These are phyloP conservation scores for Dendrobium officinale DNA, from an alignment of 106 monocot species.

Conservation along the genomic window DNA sequence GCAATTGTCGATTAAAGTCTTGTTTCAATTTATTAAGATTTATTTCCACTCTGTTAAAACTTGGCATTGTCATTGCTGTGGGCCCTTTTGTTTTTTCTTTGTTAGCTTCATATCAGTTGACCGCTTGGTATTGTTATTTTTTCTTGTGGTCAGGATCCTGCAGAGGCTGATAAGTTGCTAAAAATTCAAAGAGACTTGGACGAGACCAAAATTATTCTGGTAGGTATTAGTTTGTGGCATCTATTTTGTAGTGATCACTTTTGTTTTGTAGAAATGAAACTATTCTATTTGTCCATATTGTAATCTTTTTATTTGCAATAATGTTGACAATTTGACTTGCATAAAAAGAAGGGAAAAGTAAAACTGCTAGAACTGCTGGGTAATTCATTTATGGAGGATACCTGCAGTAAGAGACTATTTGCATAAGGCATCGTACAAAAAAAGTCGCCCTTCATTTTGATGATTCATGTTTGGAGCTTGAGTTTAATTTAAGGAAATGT, in stretches of 20 bases:
- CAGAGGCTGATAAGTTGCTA: conserved; percentile 89
- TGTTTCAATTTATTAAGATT: neutral
- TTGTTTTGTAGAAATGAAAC: neutral
- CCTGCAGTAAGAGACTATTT: neutral
- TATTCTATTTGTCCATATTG: neutral
- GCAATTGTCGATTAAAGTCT: neutral
- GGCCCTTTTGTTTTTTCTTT: neutral
- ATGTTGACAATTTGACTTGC: neutral
- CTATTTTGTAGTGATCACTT: neutral
- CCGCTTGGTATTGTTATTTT: neutral
- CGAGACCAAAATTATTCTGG: conserved; percentile 94
- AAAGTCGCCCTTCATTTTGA: neutral
- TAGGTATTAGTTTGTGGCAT: conserved; percentile 18
- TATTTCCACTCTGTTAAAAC: neutral
- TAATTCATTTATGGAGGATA: neutral
- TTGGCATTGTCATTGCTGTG: neutral
- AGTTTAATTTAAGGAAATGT: neutral
- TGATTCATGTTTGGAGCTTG: neutral
- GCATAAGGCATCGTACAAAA: neutral
- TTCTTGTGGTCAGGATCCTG: conserved; percentile 56
- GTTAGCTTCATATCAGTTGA: neutral
- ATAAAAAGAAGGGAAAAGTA: neutral
- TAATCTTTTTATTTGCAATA: neutral
- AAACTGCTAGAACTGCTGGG: neutral
- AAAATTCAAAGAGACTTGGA: conserved; percentile 93